These are phyloP conservation scores for Cytospora paraplurivora DNA, from an alignment of 2,329 filamentous ascomycete species.

Conservation along the genomic window DNA sequence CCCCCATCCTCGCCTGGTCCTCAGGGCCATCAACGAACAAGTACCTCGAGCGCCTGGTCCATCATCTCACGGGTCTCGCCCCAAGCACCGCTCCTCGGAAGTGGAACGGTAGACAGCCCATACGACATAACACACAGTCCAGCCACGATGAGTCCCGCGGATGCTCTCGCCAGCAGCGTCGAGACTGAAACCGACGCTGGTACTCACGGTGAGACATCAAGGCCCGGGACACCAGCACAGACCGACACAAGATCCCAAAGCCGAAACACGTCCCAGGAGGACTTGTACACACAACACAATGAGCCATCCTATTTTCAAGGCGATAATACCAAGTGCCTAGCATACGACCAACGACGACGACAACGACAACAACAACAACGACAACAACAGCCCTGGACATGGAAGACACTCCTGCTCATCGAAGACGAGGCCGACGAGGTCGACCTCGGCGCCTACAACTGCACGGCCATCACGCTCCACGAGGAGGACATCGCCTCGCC, in stretches of 20 bases:
- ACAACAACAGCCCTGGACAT: neutral
- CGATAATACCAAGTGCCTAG: neutral
- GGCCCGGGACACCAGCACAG: neutral
- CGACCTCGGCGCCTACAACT: neutral
- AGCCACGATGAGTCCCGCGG: neutral
- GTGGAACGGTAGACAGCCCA: neutral
- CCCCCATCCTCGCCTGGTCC: neutral
- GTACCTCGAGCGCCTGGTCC: neutral
- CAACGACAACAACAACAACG: neutral
- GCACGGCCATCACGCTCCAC: neutral
- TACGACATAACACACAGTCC: neutral
- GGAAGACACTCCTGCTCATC: neutral
- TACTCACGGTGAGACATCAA: neutral
- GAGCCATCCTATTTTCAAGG: neutral
- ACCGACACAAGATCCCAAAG: neutral
- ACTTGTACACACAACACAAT: neutral
- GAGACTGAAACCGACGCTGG: neutral
- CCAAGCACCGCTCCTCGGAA: neutral
- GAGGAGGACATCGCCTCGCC: neutral
- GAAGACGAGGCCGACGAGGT: neutral
- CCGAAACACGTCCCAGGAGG: neutral
- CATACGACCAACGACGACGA: neutral
- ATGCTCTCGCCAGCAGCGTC: neutral
- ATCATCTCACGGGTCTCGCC: neutral
- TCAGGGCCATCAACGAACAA: neutral